Evolutionary conservation across 148 eudicot genomes (phyloP).

Genomic region (Rhododendron kiyosumense): DNA sequence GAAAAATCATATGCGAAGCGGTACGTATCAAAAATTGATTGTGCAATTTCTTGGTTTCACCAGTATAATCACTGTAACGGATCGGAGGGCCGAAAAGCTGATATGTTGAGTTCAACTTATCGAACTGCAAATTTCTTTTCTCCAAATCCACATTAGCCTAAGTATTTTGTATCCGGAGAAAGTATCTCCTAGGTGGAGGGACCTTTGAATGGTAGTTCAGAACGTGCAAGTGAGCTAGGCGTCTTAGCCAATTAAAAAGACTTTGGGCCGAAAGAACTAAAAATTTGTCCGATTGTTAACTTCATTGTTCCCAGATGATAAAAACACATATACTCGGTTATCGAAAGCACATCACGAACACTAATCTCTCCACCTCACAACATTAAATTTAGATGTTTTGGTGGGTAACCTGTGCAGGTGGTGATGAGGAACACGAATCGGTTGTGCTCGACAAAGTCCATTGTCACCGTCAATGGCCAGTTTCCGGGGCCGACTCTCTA

Average conservation of each 20-base stretch:
- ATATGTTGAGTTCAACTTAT: not conserved
- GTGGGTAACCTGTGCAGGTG: conserved; percentile 27
- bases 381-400: not conserved
- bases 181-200: not conserved
- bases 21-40: too few relatives aligned
- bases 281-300: not conserved
- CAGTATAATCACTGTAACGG: not conserved
- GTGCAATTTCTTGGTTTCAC: not conserved
- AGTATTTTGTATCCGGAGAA: not conserved
- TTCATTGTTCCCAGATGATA: not conserved
- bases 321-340: not conserved
- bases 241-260: not conserved
- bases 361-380: not conserved
- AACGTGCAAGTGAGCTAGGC: not conserved
- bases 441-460: conserved; percentile 39
- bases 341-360: not conserved
- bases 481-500: conserved; percentile 52
- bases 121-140: too few relatives aligned
- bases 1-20: not conserved
- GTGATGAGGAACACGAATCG: conserved; percentile 37
- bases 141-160: not conserved
- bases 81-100: not conserved
- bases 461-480: conserved; percentile 44
- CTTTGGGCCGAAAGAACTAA: not conserved
- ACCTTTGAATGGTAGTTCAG: not conserved